Conservation (phyloP, 805 yeast species). For the Ogataea naganishii region DNA sequence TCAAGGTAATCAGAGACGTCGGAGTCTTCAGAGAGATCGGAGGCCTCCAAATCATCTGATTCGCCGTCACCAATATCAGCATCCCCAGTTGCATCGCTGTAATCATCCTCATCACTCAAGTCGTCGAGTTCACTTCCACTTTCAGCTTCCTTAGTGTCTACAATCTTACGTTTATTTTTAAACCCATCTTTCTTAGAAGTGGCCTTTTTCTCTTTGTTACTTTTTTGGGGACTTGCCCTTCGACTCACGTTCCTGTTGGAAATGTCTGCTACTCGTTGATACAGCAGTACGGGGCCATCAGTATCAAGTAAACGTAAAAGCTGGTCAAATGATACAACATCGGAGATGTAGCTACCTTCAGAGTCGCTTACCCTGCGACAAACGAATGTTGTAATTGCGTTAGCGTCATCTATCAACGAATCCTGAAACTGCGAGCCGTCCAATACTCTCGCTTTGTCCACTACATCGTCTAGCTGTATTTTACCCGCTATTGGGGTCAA, state of each 20-base stretch:
- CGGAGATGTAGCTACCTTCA: slow-evolving; percentile 24
- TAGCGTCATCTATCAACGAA: slow-evolving; percentile 28
- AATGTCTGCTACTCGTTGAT: no score
- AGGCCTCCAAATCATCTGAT: slow-evolving; percentile 9
- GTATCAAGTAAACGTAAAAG: no score
- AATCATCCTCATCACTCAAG: slow-evolving; percentile 18
- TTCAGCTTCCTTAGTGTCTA: no score
- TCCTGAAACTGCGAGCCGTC: slow-evolving; percentile 26
- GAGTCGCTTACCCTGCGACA: slow-evolving; percentile 36
- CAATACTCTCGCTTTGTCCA: slow-evolving; percentile 35
- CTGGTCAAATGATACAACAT: slow-evolving; percentile 30
- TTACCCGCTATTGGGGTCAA: slow-evolving; percentile 42
- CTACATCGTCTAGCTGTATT: slow-evolving; percentile 32
- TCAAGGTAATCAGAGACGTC: slow-evolving; percentile 2
- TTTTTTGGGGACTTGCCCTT: no score
- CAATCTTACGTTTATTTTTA: slow-evolving; percentile 3
- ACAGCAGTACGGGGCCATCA: no score
- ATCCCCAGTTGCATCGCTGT: slow-evolving; percentile 12
- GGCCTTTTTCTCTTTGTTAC: no score
- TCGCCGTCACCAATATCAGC: slow-evolving; percentile 8
- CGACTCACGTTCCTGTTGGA: no score
- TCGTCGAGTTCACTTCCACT: slow-evolving; percentile 6
- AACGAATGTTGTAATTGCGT: slow-evolving; percentile 22
- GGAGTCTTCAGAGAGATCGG: slow-evolving; percentile 1
- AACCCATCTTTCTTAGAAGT: slow-evolving; percentile 7